Percentiles rank a stretch among this genome's conserved stretches.
Conservation (phyloP, 179 eudicot genomes). For the Beta macrorhiza region DNA sequence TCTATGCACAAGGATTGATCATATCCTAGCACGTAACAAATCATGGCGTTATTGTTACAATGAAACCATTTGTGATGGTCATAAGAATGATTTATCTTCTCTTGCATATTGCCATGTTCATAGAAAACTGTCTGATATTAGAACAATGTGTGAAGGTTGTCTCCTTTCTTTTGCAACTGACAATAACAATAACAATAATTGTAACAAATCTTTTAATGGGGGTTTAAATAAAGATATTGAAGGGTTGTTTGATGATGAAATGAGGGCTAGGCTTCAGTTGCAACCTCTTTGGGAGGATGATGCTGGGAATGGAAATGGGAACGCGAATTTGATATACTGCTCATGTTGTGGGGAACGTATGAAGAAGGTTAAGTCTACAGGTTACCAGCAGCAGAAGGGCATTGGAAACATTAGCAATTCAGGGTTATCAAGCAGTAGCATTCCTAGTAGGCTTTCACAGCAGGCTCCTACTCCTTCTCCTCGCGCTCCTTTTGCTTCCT, state of each 20-base stretch:
- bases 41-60: conserved; percentile 30
- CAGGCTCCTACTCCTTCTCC: conserved; percentile 44
- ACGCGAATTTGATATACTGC: conserved; percentile 39
- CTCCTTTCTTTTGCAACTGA: conserved; percentile 43
- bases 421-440: conserved; percentile 8
- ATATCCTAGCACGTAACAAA: conserved; percentile 29
- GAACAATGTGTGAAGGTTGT: conserved; percentile 49
- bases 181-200: conserved; percentile 18
- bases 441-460: conserved; percentile 32
- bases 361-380: conserved; percentile 51
- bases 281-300: conserved; percentile 26
- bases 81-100: conserved; percentile 44
- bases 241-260: conserved; percentile 53
- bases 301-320: conserved; percentile 20
- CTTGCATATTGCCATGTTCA: conserved; percentile 52
- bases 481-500: conserved; percentile 28
- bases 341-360: conserved; percentile 85
- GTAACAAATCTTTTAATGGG: conserved; percentile 20
- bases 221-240: conserved; percentile 43
- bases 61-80: conserved; percentile 41
- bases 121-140: conserved; percentile 40
- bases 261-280: conserved; percentile 29
- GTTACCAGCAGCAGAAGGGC: conserved; percentile 27
- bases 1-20: conserved; percentile 45
- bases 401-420: conserved; percentile 10